Evolutionary conservation across 768 basidiomycete genomes (phyloP).

Genomic region (Tulasnella calospora): DNA sequence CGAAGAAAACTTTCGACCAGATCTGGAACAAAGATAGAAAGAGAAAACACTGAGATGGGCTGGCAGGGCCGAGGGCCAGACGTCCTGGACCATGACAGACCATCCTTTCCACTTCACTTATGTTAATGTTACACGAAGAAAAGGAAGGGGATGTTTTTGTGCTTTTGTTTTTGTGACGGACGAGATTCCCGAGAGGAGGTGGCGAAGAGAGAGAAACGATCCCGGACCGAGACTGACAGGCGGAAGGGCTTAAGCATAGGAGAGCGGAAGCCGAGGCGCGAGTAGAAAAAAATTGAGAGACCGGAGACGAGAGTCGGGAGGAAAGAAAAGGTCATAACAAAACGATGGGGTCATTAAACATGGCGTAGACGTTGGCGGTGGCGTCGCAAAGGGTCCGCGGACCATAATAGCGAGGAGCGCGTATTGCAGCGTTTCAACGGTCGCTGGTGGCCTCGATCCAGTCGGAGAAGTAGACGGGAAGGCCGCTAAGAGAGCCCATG

Average conservation of each 20-base stretch:
- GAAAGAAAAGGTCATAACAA: not conserved
- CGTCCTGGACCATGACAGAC: not conserved
- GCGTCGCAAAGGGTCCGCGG: not conserved
- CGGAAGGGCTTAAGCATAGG: not conserved
- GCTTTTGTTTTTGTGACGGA: not conserved
- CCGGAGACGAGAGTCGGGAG: not conserved
- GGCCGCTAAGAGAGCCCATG: not conserved
- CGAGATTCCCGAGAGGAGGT: not conserved
- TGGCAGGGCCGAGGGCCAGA: not conserved
- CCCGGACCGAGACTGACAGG: not conserved
- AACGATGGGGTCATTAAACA: not conserved
- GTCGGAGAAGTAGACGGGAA: not conserved
- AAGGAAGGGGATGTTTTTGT: not conserved
- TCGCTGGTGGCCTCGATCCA: not conserved
- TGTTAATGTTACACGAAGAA: not conserved
- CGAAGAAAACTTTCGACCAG: not conserved
- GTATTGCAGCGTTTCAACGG: not conserved
- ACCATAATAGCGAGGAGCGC: not conserved
- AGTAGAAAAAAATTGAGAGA: not conserved
- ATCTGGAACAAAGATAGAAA: not conserved
- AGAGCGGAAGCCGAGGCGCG: not conserved
- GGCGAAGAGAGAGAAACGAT: not conserved
- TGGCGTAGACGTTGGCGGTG: not conserved
- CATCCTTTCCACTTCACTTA: not conserved
- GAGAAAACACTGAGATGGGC: not conserved